Percentiles rank a stretch among this genome's conserved stretches.
These are phyloP conservation scores for Epichloe sibirici DNA, from an alignment of 2,329 filamentous ascomycete genomes.

Conservation along the genomic window DNA sequence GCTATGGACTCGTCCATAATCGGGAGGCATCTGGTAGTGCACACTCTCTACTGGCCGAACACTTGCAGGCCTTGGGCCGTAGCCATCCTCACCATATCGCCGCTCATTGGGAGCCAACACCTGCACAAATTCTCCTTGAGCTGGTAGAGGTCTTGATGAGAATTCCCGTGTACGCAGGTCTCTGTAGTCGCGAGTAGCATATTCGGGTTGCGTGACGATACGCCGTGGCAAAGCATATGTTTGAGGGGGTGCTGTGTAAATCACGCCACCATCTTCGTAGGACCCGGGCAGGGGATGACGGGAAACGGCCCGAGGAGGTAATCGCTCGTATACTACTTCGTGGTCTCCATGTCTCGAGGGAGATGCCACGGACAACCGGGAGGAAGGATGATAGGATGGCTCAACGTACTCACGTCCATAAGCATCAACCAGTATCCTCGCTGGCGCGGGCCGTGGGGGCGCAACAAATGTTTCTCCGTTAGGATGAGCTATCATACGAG, in stretches of 20 bases:
- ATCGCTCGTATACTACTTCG: conserved; percentile 55
- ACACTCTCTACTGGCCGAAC: conserved; percentile 39
- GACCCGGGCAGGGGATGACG: conserved; percentile 34
- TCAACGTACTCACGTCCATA: conserved; percentile 69
- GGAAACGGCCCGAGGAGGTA: conserved; percentile 37
- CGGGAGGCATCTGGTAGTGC: conserved; percentile 28
- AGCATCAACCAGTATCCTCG: conserved; percentile 68
- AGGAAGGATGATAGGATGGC: conserved; percentile 28
- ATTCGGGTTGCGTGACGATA: conserved; percentile 52
- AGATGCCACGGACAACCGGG: conserved; percentile 42
- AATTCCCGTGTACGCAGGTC: conserved; percentile 47
- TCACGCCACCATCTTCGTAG: conserved; percentile 35
- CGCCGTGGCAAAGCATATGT: conserved; percentile 37
- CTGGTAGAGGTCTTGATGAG: conserved; percentile 34
- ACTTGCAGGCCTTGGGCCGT: conserved; percentile 42
- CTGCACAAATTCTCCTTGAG: conserved; percentile 34
- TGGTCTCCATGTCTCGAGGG: conserved; percentile 32
- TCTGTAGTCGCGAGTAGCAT: conserved; percentile 36
- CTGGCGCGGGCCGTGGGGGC: conserved; percentile 38
- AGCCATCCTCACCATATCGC: conserved; percentile 33
- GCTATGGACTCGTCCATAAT: conserved; percentile 34
- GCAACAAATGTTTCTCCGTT: conserved; percentile 39
- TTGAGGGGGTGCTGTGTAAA: conserved; percentile 41
- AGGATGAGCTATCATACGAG: conserved; percentile 36
- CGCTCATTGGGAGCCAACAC: conserved; percentile 30